Evolutionary conservation across 179 eudicot genomes (phyloP).

Genomic region (Beta corolliflora): DNA sequence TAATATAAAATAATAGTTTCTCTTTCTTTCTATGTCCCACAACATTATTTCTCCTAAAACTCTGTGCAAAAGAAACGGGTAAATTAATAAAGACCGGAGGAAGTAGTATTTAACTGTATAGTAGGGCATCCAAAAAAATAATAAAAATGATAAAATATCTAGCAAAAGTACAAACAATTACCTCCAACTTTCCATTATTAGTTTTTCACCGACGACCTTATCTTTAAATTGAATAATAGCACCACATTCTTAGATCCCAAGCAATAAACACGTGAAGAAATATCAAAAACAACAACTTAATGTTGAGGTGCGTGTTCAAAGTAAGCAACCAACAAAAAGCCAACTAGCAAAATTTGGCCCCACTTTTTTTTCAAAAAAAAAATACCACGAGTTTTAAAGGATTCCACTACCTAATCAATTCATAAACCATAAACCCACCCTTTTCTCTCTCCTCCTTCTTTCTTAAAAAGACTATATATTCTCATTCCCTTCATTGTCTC

Average conservation of each 20-base stretch:
- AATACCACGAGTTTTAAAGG: not conserved
- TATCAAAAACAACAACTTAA: not conserved
- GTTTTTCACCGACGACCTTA: constrained; percentile 9
- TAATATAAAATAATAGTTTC: too few relatives aligned
- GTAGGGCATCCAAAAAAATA: too few relatives aligned
- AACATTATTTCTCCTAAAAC: too few relatives aligned
- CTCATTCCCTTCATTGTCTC: not conserved
- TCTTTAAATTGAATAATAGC: not conserved
- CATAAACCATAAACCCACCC: not conserved
- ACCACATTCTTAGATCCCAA: constrained; percentile 16
- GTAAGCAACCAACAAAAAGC: not conserved
- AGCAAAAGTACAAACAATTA: too few relatives aligned
- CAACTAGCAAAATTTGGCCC: not conserved
- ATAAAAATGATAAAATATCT: too few relatives aligned
- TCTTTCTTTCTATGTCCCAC: too few relatives aligned
- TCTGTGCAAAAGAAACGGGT: too few relatives aligned
- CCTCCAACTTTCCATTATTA: not conserved
- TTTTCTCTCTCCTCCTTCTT: not conserved
- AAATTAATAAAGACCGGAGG: too few relatives aligned
- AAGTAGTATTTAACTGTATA: too few relatives aligned
- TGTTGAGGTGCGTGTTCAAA: not conserved
- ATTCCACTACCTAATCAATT: too few relatives aligned
- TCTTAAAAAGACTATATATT: not conserved
- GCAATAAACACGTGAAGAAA: constrained; percentile 33
- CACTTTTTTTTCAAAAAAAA: too few relatives aligned